phyloP scores from a whole-genome alignment of 352 stramenopile species.

The Aphanomyces astaci region DNA sequence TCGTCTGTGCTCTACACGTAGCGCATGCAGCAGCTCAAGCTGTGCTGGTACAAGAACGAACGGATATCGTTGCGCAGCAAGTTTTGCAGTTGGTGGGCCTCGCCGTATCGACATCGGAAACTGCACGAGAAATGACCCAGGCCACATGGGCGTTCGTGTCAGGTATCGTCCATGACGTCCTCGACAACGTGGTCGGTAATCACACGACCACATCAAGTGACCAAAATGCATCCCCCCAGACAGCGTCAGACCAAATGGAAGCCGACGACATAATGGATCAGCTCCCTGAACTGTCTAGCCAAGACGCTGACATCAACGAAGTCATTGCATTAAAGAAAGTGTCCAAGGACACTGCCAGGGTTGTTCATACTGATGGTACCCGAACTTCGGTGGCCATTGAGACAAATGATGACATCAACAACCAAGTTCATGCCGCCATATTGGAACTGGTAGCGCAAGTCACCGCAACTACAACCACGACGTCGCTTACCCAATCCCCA shows the following conservation, averaged over 20 bases:
- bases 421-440: no score
- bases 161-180: neutral
- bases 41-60: neutral
- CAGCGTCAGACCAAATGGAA: no score
- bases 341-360: no score
- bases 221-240: no score
- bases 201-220: no score
- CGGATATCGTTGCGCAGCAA: neutral
- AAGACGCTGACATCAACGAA: neutral
- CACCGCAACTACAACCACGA: no score
- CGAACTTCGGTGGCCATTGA: no score
- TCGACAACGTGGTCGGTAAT: neutral
- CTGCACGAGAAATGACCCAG: neutral
- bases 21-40: neutral
- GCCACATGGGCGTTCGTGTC: neutral
- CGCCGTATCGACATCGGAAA: neutral
- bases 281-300: neutral
- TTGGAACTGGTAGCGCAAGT: no score
- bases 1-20: neutral
- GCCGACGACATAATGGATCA: neutral
- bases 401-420: no score
- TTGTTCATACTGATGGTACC: no score
- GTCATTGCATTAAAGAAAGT: neutral
- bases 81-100: neutral
- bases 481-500: no score